Evolutionary conservation across 495 filamentous ascomycete species (phyloP), one percentile per base, ranked within the genome.

Genomic region (Trichoderma reesei): DNA sequence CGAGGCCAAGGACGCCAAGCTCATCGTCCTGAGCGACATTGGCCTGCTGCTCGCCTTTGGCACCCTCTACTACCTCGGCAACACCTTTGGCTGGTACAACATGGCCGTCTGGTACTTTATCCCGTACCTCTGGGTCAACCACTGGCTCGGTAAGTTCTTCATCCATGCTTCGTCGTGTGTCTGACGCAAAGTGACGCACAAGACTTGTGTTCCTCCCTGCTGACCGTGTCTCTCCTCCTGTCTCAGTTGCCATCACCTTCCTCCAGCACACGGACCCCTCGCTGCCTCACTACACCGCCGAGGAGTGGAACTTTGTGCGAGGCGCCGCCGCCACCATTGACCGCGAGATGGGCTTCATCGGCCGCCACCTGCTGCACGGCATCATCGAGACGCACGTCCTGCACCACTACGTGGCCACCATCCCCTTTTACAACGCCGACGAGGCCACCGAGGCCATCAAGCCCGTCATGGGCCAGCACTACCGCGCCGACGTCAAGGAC

Each of bases 41-140:
- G 91, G 90, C 72, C 75, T 96, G 44, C 79, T 79, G 64, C 74
- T 90, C 67, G 80, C 80, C 61, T 75, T 77, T 67, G 66, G 72
- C 36, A 76, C 71, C 48, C 75, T 84, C 31, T 74, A 88, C 62
- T 85, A 85, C 68, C 77, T 84, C 67, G 73, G 87, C 67, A 82
- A 86, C 74, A 90, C 76, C 61, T 96, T 86, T 69, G 93, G 95
- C 72, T 92, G 86, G 83, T 70, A 80, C 67, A 96, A 96, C 76
- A 78, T 98, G 70, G 76, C 88, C 36, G 87, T 98, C 48, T 98
- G 94, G 92, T 98, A 98, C 75, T 85, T 90, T 71, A 70, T 95
- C 64, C 94, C 94, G 10, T 98, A 97, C 74, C 79, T 98, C 67
- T 97, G 93, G 93, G 94, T 98, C 33, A 96, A 98, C 84, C 93